Evolutionary conservation across 2,329 filamentous ascomycete genomes (phyloP).

Genomic region (Botrytis squamosa): DNA sequence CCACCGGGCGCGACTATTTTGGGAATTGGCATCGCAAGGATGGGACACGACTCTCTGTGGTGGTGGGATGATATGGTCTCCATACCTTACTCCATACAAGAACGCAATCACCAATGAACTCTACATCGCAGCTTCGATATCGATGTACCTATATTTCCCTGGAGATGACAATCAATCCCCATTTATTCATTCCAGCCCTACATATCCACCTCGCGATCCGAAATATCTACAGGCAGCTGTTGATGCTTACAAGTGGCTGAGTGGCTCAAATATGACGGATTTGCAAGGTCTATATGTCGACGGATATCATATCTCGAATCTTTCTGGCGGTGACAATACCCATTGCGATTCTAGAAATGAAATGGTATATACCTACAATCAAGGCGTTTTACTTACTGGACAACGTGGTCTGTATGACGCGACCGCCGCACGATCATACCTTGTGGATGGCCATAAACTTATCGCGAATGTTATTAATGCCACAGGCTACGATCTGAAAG

Average conservation of each 20-base stretch:
- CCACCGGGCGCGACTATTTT: conserved; percentile 81
- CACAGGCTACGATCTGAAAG: conserved; percentile 68
- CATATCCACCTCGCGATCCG: conserved; percentile 48
- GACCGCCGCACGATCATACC: conserved; percentile 68
- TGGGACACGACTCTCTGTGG: conserved; percentile 81
- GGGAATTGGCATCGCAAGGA: conserved; percentile 72
- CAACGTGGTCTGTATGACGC: conserved; percentile 76
- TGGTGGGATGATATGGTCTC: conserved; percentile 92
- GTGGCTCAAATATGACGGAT: conserved; percentile 77
- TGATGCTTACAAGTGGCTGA: conserved; percentile 79
- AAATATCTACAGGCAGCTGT: conserved; percentile 71
- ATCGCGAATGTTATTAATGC: conserved; percentile 71
- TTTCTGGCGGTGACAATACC: conserved; percentile 60
- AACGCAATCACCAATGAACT: conserved; percentile 96
- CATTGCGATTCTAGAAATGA: conserved; percentile 79
- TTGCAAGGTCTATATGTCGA: conserved; percentile 73
- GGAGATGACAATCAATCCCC: conserved; percentile 74
- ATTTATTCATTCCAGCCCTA: conserved; percentile 45
- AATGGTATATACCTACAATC: conserved; percentile 95
- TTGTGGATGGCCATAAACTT: conserved; percentile 77
- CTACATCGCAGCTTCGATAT: conserved; percentile 78
- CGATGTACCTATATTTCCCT: conserved; percentile 88
- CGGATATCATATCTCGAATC: conserved; percentile 80
- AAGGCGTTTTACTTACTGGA: conserved; percentile 83
- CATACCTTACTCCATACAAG: conserved; percentile 78